Base-by-base conservation (phyloP, 441 rosid genomes). In the Aquilaria agallochum region DNA sequence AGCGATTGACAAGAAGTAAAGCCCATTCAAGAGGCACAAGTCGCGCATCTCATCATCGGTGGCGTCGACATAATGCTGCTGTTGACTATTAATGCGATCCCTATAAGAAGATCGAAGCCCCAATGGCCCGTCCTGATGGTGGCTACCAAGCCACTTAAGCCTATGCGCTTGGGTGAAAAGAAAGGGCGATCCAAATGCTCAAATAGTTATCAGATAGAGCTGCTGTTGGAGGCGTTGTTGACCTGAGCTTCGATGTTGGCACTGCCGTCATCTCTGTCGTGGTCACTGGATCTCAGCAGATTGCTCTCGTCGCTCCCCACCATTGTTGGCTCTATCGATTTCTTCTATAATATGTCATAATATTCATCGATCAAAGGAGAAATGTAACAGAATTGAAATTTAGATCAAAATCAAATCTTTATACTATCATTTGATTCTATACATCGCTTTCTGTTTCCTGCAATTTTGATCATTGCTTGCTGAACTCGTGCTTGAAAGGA, bases 21-120 rank as follows among this genome's bases (percentile, higher is more conserved):
- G 92, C 96, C 96, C 98, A 89, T 58, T 92, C 96, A 36, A 96
- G 98, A 59, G 98, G 92, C 36, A 92, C 96, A 47, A 80, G 55
- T 84, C 95, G 8, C 79, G 92, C 8, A 89, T 73, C 46, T 66
- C 78, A 65, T 80, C 83, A 65, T 77, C 80, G 52, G 68, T 76
- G 7, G 76, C 78, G 40, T 70, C 82, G 7, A 13, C 62, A 32
- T 64, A 74, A 40, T 65, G 72, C 27, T 55, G 48, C 51, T 53
- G 54, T 42, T 55, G 66, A 56, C 30, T 64, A 50, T 70, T 12
- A 3, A 36, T 8, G 9, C 45, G 45, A 48, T 63, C 68, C 55
- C 15, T 46, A 44, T 67, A 44, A 51, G 72, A 60, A 20, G 4
- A 71, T 69, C 5, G 69, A 31, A 14, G 68, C 63, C 9, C 77